Evolutionary conservation across 768 basidiomycete genomes (phyloP).

Genomic region (Lepiota brunneoincarnata): DNA sequence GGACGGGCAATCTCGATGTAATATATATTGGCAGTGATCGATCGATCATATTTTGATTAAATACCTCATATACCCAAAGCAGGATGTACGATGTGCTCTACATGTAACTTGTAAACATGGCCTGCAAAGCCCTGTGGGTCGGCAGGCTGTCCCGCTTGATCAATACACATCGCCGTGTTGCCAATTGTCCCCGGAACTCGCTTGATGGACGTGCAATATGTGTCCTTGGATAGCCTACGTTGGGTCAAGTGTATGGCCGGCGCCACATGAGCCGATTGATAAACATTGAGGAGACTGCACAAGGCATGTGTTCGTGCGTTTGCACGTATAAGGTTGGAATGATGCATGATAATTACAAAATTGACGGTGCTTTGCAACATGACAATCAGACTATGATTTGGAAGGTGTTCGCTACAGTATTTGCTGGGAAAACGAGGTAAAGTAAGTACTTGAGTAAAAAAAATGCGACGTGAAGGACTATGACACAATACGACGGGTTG

Average conservation of each 20-base stretch:
- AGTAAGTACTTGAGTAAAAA: neutral
- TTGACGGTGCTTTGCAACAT: neutral
- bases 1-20: slow-evolving; percentile 86
- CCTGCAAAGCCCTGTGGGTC: too few relatives aligned
- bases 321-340: neutral
- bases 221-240: neutral
- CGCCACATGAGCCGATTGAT: neutral
- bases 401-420: slow-evolving; percentile 1
- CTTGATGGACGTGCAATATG: slow-evolving; percentile 4
- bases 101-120: neutral
- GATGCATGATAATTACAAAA: neutral
- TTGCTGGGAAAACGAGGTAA: neutral
- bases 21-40: slow-evolving; percentile 22
- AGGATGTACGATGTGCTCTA: neutral
- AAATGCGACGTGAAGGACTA: slow-evolving; percentile 5
- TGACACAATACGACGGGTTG: neutral
- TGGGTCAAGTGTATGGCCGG: too few relatives aligned
- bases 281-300: neutral
- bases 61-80: slow-evolving; percentile 6
- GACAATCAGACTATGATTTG: slow-evolving; percentile 6
- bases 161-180: neutral
- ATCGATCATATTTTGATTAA: slow-evolving; percentile 20
- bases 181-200: slow-evolving; percentile 2
- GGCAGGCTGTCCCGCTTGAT: neutral
- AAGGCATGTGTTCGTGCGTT: neutral